Evolutionary conservation across 1,284 basidiomycete species (phyloP), one percentile per base, ranked within the genome.

Genomic region (Cryptococcus maquisensis): DNA sequence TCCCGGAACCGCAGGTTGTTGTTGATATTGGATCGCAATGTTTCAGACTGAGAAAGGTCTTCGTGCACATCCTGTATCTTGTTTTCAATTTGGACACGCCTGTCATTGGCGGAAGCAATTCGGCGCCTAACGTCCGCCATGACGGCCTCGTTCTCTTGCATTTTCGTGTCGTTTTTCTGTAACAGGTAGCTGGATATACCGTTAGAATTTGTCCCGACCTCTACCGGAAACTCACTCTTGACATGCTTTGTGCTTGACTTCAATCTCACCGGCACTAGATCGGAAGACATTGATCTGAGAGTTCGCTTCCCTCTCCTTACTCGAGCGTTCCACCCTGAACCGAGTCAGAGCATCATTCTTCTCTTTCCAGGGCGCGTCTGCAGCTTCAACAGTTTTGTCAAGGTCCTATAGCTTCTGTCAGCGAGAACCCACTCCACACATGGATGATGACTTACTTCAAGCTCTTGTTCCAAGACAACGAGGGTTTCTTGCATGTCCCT

Each of bases 1-100:
- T 83, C 82, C 49, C 91, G 81, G 58, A 89, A 84, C 9, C 88
- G 85, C 43, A 94, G 78, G 70, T 98, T 99, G 71, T 92, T 88
- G 57, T 86, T 84, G 60, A 97, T 80, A 71, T 89, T 94, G 18
- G 83, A 81, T 47, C 85, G 75, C 15, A 82, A 82, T 39, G 84
- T 82, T 47, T 84, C 85, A 50, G 87, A 83, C 62, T 86, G 59
- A 1, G 68, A 78, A 7, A 86, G 75, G 47, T 86, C 81, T 40
- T 79, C 76, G 9, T 69, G 60, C 2, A 79, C 57, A 2, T 51
- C 43, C 6, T 61, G 35, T 53, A 90, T 83, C 44, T 83, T 79
- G 4, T 68, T 69, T 63, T 86, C 83, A 45, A 83, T 80, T n/a
- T 81, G 78, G 40, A 82, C 79, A 12, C 70, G 60, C 2, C 70